A percentile compares a stretch with the other conserved stretches of the same genome.
phyloP scores from a whole-genome alignment of 768 basidiomycete genomes.

The Hypholoma sublateritium region DNA sequence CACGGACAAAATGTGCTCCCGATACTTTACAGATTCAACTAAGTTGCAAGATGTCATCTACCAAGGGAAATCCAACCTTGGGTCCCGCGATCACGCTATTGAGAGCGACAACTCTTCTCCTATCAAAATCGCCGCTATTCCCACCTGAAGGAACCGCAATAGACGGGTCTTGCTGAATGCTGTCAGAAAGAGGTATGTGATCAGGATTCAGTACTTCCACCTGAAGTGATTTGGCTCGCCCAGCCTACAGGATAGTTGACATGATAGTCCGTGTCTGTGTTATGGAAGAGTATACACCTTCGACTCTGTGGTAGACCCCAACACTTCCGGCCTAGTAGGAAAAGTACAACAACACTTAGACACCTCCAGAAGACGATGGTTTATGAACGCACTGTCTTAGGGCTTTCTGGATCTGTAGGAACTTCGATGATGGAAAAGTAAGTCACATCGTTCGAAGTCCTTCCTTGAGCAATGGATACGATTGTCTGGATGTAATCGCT shows the following conservation, averaged over 20 bases:
- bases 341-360: neutral
- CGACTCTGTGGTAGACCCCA: constrained; percentile 38
- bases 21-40: too few species aligned
- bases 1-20: too few species aligned
- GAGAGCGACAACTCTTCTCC: constrained; percentile 1
- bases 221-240: neutral
- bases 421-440: constrained; percentile 8
- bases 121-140: constrained; percentile 1
- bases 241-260: constrained; percentile 20
- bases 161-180: neutral
- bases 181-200: neutral
- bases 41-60: too few species aligned
- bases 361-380: neutral
- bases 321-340: constrained; percentile 20
- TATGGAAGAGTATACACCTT: constrained; percentile 22
- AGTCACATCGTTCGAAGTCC: constrained; percentile 2
- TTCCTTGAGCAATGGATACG: neutral
- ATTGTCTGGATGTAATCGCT: constrained; percentile 6
- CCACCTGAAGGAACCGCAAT: neutral
- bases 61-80: too few species aligned
- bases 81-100: neutral
- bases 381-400: constrained; percentile 1
- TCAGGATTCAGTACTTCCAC: neutral
- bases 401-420: constrained; percentile 6
- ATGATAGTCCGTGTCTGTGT: constrained; percentile 28